Evolutionary conservation across 148 eudicot genomes (phyloP), one percentile per base, ranked within the genome.

Genomic region (Fagopyrum esculentum): DNA sequence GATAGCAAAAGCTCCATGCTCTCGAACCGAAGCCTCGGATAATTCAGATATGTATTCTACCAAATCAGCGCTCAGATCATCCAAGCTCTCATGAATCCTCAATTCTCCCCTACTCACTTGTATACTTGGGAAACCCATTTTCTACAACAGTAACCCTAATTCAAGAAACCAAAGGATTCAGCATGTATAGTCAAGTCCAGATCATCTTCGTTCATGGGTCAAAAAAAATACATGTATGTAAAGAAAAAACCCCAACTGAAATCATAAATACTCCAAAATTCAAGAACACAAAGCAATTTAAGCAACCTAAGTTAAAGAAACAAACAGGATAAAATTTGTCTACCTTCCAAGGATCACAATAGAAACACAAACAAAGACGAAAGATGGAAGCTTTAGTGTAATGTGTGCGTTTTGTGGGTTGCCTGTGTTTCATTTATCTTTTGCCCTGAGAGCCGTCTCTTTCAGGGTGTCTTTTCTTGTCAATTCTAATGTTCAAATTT

Each of bases 31-130:
- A 45, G 75, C 89, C 66, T 95, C 99, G 9, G 99, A 90, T 81
- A 95, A 43, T 51, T 95, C 99, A 2, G 96, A 87, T 9, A 95
- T 83, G 78, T 92, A 92, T n/a, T 92, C 97, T 3, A 84, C 99
- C 76, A 95, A 87, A 80, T 92, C 93, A 45, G 89, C 82, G 79
- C 90, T 81, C 17, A 95, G 85, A 73, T 95, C 97, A 82, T 90
- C 91, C 56, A 82, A 77, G 80, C 72, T 83, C 54, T 92, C 97
- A 80, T 86, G 90, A 78, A 95, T 83, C 85, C 97, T 86, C 82
- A 95, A 69, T 72, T 92, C 94, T 52, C 89, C 88, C 78, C 93
- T 86, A 77, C 85, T 85, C 72, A 80, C 89, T 73, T 85, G 79
- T 78, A 82, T 74, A 76, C 87, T 82, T 57, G 84, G 81, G 74